Conservation (phyloP, 2,329 filamentous ascomycete species). For the Paecilomyces niveus region DNA sequence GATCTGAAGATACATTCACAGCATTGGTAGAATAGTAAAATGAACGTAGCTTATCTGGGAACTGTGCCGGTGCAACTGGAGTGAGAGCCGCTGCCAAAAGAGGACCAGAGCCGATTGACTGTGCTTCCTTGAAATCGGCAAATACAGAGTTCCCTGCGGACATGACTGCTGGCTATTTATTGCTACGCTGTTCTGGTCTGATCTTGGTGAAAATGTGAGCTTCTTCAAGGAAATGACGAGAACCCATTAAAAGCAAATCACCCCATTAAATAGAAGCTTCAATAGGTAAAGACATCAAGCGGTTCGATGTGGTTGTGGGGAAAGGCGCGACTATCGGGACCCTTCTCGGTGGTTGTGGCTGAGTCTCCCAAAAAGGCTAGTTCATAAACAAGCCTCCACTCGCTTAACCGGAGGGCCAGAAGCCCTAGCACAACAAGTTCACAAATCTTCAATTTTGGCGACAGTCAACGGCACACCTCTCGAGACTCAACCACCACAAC, state of each 20-base stretch:
- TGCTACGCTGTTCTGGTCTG: background rate
- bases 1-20: conserved; percentile 58
- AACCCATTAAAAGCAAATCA: background rate
- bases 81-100: conserved; percentile 67
- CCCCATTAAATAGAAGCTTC: background rate
- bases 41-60: conserved; percentile 59
- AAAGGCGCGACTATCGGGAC: background rate
- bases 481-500: conserved; percentile 42
- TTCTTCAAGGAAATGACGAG: background rate
- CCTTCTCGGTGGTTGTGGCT: conserved; percentile 11
- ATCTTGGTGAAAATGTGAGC: background rate
- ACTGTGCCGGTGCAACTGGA: conserved; percentile 56
- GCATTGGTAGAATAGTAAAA: conserved; percentile 67
- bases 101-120: conserved; percentile 60
- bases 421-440: conserved; percentile 36
- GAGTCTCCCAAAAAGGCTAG: conserved; percentile 18
- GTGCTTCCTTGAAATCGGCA: conserved; percentile 63
- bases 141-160: conserved; percentile 47
- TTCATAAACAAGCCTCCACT: conserved; percentile 16
- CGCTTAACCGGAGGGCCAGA: conserved; percentile 40
- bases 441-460: conserved; percentile 35
- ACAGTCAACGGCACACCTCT: conserved; percentile 27
- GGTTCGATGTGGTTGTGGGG: conserved; percentile 1
- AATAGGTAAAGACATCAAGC: background rate
- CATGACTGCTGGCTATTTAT: conserved; percentile 3